These are phyloP conservation scores for Patellaria atrata DNA, from an alignment of 495 filamentous ascomycete genomes.

Conservation along the genomic window DNA sequence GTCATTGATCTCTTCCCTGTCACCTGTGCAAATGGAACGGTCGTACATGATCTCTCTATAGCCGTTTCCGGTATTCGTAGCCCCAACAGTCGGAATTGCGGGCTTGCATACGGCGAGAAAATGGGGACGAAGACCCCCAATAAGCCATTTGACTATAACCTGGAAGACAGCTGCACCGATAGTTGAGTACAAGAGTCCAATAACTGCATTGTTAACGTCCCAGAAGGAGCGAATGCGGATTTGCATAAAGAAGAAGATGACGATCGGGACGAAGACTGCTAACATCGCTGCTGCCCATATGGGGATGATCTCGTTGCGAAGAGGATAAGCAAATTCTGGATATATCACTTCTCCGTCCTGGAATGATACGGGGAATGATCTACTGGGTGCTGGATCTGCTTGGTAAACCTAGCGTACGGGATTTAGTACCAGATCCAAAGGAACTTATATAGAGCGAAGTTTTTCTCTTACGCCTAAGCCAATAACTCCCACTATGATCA, in stretches of 20 bases:
- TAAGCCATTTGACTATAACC: slow-evolving; percentile 37
- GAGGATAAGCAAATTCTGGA: slow-evolving; percentile 46
- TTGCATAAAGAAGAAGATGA: slow-evolving; percentile 35
- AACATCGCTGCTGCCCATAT: slow-evolving; percentile 45
- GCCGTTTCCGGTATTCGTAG: slow-evolving; percentile 28
- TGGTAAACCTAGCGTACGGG: slow-evolving; percentile 37
- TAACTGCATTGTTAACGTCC: slow-evolving; percentile 48
- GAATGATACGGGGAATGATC: slow-evolving; percentile 41
- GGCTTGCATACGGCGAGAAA: slow-evolving; percentile 40
- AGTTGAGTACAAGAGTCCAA: slow-evolving; percentile 45
- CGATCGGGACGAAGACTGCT: slow-evolving; percentile 38
- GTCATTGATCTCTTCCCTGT: slow-evolving; percentile 33
- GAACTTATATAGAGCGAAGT: too few relatives aligned
- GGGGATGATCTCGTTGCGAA: slow-evolving; percentile 47
- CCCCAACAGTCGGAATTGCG: slow-evolving; percentile 17
- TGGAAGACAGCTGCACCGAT: slow-evolving; percentile 45
- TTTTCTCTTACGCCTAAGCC: slow-evolving; percentile 42
- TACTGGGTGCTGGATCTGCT: slow-evolving; percentile 38
- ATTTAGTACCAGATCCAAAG: too few relatives aligned
- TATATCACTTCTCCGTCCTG: slow-evolving; percentile 44
- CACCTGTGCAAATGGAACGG: slow-evolving; percentile 35
- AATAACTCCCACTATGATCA: slow-evolving; percentile 40
- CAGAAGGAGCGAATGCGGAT: slow-evolving; percentile 50
- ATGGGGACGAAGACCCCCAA: slow-evolving; percentile 38
- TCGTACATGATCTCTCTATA: slow-evolving; percentile 36